Evolutionary conservation across 83 land plant species (phyloP), one percentile per base, ranked within the genome.

Genomic region (Isoetes engelmannii): DNA sequence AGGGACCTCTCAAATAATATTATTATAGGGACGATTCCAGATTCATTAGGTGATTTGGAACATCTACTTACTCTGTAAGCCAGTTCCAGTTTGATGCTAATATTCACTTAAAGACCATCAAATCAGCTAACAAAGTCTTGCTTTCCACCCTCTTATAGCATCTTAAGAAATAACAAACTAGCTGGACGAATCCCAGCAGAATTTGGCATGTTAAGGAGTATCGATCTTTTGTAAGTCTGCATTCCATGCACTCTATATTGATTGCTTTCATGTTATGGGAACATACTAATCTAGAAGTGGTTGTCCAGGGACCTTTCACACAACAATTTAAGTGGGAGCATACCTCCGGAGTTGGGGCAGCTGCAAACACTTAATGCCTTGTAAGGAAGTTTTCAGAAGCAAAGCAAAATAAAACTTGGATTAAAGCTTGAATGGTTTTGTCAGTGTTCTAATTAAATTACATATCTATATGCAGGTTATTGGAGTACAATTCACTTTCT

Each of bases 11-110:
- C 96, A 5, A 62, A 73, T 41, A 90, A 90, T 55, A 57, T 74
- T 44, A 77, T 90, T 42, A 77, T 61, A 71, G 96, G 96, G 28
- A 42, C 78, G 3, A 85, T 90, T 54, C 92, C 91, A 46, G 67
- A 80, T 19, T 80, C 92, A 7, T 58, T 90, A 55, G 96, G 96
- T 69, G 85, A 83, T 63, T 61, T 90, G 71, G 96, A 90, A 65
- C 96, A 90, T 77, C 89, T 90, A 46, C 69, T 90, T n/a, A 87
- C 82, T 60, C 57, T 90, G 96, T 90, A 59, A 75, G 90, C 73
- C 0, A 7, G 55, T 3, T 51, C 15, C 3, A 17, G 3, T 20
- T 59, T 59, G 62, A 59, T 59, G 62, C 28, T 12, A 8, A 0
- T 59, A 12, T 64, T 64, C 67, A 64, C 8, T 64, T 44, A 45